Evolutionary conservation across 169 alveolate species (phyloP), one percentile per base, ranked within the genome.

Genomic region (Plasmodium coatneyi): DNA sequence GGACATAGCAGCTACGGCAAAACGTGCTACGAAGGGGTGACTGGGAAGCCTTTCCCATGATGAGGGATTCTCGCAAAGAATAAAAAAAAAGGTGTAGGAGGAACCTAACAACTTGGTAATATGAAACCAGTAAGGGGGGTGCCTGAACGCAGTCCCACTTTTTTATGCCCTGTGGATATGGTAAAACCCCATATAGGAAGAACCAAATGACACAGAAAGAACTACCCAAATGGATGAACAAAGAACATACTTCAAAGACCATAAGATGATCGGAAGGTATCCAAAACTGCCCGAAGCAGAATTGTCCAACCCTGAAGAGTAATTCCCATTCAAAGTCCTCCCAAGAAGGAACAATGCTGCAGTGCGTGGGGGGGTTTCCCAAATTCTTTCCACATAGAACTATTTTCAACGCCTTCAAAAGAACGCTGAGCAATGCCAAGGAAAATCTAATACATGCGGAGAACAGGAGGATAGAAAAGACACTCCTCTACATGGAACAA

Each of bases 401-500:
- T 14, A 39, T 43, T 71, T n/a, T 52, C 7, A 52, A 52, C 19
- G 16, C 32, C 32, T 49, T 86, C 28, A 86, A 22, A 36, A 74
- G 87, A 32, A 5, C 30, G 22, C 9, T 56, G 22, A 80, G 74
- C 52, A 32, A 32, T 56, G 41, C 60, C 12, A 78, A 12, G 16
- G 32, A 46, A 9, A 32, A 56, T 30, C 5, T 60, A 43, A 70
- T 72, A 60, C 22, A 79, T 25, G 82, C 25, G 30, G 94, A 89
- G 49, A 41, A 32, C 22, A 79, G 81, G 72, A 89, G 41, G 34
- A 41, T 78, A 5, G 82, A 89, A 52, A 66, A 30, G 19, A 25
- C 72, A 6, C 5, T 89, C 71, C 41, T n/a, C 49, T 89, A 89
- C 76, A 56, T 89, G 41, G 71, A 89, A 89, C 46, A 66, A 34